Evolutionary conservation across 768 basidiomycete genomes (phyloP), one percentile per base, ranked within the genome.

Genomic region (Amanita rubescens): DNA sequence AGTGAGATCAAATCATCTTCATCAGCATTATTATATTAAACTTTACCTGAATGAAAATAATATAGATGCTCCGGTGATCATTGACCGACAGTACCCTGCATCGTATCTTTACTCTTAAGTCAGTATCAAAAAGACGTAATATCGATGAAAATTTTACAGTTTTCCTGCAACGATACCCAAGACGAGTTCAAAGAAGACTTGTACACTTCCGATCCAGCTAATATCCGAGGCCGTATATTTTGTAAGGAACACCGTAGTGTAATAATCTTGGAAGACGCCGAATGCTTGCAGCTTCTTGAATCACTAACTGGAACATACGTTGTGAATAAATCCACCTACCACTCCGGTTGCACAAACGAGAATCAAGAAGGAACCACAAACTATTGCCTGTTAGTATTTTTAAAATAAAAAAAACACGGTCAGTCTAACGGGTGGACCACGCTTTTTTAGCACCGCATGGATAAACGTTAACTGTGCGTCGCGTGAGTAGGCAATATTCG

Each of bases 201-300:
- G 46, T 5, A 57, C 41, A 38, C 53, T 54, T 32, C 56, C 56
- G 14, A 57, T 57, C 56, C 52, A 54, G 20, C 53, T 54, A 3
- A 57, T 54, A 17, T 54, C 46, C 3, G 56, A 54, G 32, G 56
- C 56, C 17, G 56, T 39, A 17, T 54, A 57, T 12, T 54, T 43
- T 11, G 19, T 24, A 12, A 57, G 42, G 35, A 45, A 57, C 8
- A 27, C 38, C 5, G 35, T 49, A 12, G 46, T 54, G 22, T 54
- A 57, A 20, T 48, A 57, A 8, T 57, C 56, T 27, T 57, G 37
- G 33, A 42, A 57, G 22, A 54, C 56, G n/a, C 56, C 56, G 33
- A 49, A 57, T 14, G 56, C 24, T 34, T 52, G 43, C 3, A 53
- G 15, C 55, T 56, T 17, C 14, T 27, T 34, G 8, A 15, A 44